These are phyloP conservation scores for Brettanomyces anomalus DNA, from an alignment of 805 yeast species.

Conservation along the genomic window DNA sequence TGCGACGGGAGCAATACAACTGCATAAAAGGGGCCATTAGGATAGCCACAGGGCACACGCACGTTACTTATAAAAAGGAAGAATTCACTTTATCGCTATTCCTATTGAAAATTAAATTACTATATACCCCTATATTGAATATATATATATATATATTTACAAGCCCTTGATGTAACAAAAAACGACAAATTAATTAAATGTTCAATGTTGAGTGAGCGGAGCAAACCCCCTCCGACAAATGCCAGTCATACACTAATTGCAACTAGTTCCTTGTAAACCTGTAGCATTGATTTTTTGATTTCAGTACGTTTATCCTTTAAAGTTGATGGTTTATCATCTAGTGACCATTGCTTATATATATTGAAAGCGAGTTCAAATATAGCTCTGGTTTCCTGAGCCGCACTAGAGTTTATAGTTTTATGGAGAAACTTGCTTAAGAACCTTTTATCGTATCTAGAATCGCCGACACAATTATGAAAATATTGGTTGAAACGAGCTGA, in stretches of 20 bases:
- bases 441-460: conserved; percentile 6
- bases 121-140: too few species aligned
- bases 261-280: conserved; percentile 3
- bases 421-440: conserved; percentile 2
- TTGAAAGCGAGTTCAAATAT: not conserved
- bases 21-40: not conserved
- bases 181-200: not conserved
- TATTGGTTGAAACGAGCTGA: conserved; percentile 5
- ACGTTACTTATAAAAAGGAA: not conserved
- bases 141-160: not conserved
- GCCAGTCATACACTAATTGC: not conserved
- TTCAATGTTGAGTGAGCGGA: not conserved
- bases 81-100: not conserved
- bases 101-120: too few species aligned
- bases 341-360: not conserved
- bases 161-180: too few species aligned
- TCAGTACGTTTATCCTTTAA: not conserved
- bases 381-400: not conserved
- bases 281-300: conserved; percentile 3
- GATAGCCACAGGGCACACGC: too few species aligned
- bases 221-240: not conserved
- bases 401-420: not conserved
- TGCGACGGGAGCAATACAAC: conserved; percentile 5
- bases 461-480: conserved; percentile 3
- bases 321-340: not conserved